Conservation (phyloP, 1,284 basidiomycete species). For the Prillingera fragicola region DNA sequence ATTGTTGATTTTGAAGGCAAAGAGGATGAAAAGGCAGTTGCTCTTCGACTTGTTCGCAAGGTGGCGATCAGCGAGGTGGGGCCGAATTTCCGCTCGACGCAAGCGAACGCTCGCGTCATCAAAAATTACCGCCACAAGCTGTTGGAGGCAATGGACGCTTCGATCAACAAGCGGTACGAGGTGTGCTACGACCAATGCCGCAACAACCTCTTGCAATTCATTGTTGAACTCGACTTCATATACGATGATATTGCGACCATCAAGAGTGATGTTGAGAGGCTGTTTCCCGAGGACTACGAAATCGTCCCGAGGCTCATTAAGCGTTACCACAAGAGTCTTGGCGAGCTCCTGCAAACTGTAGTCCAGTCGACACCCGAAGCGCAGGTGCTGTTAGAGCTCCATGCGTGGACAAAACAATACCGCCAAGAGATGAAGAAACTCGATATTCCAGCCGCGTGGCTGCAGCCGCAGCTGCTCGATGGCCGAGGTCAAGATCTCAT, state of each 20-base stretch:
- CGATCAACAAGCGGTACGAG: conserved; percentile 70
- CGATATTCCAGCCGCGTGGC: conserved; percentile 68
- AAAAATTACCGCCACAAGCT: conserved; percentile 95
- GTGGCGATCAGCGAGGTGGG: conserved; percentile 81
- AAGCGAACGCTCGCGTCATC: conserved; percentile 86
- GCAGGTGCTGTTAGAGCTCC: conserved; percentile 73
- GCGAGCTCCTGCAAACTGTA: conserved; percentile 66
- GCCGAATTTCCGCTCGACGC: conserved; percentile 82
- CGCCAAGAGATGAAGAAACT: conserved; percentile 92
- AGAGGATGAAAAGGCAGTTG: conserved; percentile 92
- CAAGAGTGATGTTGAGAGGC: conserved; percentile 76
- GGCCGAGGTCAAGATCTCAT: conserved; percentile 90
- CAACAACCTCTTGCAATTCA: conserved; percentile 64
- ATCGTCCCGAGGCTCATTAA: conserved; percentile 78
- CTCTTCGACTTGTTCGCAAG: conserved; percentile 88
- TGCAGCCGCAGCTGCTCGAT: conserved; percentile 84
- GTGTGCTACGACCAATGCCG: conserved; percentile 61
- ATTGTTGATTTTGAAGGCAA: conserved; percentile 88
- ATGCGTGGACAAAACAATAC: conserved; percentile 94
- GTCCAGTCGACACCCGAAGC: conserved; percentile 77
- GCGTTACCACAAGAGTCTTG: conserved; percentile 87
- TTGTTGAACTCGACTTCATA: conserved; percentile 77
- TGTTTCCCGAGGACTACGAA: conserved; percentile 89
- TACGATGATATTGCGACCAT: conserved; percentile 92
- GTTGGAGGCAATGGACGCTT: conserved; percentile 69